Evolutionary conservation across 257 asterid species (phyloP).

Genomic region (Forsythia suspensa): DNA sequence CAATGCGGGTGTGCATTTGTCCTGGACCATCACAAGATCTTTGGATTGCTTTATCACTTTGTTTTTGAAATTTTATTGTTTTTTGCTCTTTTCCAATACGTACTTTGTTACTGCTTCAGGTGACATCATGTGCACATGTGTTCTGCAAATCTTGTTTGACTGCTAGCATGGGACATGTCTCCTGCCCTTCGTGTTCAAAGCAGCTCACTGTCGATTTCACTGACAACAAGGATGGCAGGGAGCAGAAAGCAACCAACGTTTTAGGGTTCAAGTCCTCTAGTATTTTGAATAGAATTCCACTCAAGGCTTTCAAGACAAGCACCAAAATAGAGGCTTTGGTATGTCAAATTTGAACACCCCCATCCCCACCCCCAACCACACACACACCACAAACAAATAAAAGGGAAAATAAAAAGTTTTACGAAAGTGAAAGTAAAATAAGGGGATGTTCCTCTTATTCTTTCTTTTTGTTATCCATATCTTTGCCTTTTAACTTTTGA

Average conservation of each 20-base stretch:
- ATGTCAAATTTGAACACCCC: constrained; percentile 23
- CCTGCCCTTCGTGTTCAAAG: constrained; percentile 84
- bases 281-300: constrained; percentile 76
- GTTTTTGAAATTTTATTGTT: no score
- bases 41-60: neutral
- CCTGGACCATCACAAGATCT: no score
- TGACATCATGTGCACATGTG: constrained; percentile 73
- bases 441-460: neutral
- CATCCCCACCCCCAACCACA: neutral
- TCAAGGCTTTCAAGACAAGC: constrained; percentile 77
- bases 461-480: neutral
- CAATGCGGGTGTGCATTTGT: no score
- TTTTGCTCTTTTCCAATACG: neutral
- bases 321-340: constrained; percentile 93
- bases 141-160: constrained; percentile 76
- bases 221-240: constrained; percentile 41
- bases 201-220: constrained; percentile 59
- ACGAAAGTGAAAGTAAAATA: neutral
- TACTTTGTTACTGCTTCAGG: constrained; percentile 41
- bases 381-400: neutral
- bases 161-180: no score
- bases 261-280: constrained; percentile 23
- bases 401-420: neutral
- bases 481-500: no score
- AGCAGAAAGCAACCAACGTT: constrained; percentile 16